Evolutionary conservation across 352 stramenopile species (phyloP).

Genomic region (Thalassiosira hispida): DNA sequence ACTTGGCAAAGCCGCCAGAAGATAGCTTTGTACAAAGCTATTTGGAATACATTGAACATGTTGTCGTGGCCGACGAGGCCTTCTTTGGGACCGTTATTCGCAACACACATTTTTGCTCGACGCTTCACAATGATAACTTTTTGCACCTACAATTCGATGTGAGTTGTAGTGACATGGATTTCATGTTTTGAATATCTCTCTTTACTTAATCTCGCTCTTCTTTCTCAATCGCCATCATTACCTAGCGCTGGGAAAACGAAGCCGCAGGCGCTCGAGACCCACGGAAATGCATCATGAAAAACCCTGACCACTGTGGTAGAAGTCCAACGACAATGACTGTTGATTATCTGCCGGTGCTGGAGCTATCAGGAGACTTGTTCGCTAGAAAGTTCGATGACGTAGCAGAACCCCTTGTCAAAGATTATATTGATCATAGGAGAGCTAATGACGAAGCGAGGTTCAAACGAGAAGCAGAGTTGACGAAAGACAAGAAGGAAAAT

Average conservation of each 20-base stretch:
- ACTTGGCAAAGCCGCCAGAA: constrained; percentile 70
- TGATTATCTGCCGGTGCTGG: constrained; percentile 84
- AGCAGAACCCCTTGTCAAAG: constrained; percentile 72
- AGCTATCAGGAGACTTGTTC: constrained; percentile 85
- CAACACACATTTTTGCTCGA: constrained; percentile 83
- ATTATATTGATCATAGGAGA: constrained; percentile 78
- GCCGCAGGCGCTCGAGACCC: constrained; percentile 61
- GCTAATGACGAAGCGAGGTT: constrained; percentile 58
- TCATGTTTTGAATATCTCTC: background rate
- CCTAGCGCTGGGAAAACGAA: constrained; percentile 82
- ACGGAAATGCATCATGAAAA: constrained; percentile 85
- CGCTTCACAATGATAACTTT: constrained; percentile 86
- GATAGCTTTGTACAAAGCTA: constrained; percentile 79
- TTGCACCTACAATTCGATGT: constrained; percentile 85
- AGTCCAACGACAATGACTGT: constrained; percentile 85
- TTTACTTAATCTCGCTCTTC: no score
- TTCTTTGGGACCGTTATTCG: constrained; percentile 87
- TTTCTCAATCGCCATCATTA: background rate
- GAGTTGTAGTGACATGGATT: constrained; percentile 6
- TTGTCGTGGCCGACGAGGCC: constrained; percentile 87
- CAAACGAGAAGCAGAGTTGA: constrained; percentile 30
- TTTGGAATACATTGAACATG: constrained; percentile 82
- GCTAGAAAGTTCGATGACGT: constrained; percentile 84
- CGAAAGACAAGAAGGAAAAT: constrained; percentile 41
- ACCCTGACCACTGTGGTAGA: constrained; percentile 85